Evolutionary conservation across 441 rosid species (phyloP).

Genomic region (Theobroma grandiflorum): DNA sequence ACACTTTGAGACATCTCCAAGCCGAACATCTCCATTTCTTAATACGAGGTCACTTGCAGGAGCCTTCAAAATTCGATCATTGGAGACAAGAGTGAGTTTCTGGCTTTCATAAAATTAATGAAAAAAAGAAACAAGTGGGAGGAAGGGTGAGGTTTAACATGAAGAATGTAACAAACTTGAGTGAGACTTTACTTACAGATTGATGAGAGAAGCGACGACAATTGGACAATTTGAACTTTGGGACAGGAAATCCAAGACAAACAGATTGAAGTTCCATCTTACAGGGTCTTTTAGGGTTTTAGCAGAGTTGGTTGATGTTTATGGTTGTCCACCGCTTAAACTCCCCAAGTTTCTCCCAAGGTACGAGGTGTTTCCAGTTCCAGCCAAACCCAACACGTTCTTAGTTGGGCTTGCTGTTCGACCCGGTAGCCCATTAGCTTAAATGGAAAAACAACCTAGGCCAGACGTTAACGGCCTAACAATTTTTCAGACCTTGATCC

Average conservation of each 20-base stretch:
- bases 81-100: conserved; percentile 14
- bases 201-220: conserved; percentile 21
- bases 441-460: too few species aligned
- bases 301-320: not conserved
- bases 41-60: conserved; percentile 31
- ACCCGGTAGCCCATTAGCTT: too few species aligned
- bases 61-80: conserved; percentile 35
- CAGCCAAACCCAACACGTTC: too few species aligned
- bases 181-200: conserved; percentile 40
- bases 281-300: conserved; percentile 23
- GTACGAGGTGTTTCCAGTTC: not conserved
- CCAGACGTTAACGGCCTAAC: too few species aligned
- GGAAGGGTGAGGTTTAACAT: not conserved
- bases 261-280: conserved; percentile 57
- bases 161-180: not conserved
- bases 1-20: conserved; percentile 36
- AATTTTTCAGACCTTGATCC: too few species aligned
- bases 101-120: not conserved
- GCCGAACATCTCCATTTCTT: conserved; percentile 24
- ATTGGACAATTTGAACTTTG: conserved; percentile 39
- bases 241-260: conserved; percentile 49
- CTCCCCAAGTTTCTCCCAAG: not conserved
- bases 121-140: conserved; percentile 11
- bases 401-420: too few species aligned
- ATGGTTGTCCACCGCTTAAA: conserved; percentile 2